phyloP scores from a whole-genome alignment of 176 grass and related monocot genomes.

The Leersia perrieri region DNA sequence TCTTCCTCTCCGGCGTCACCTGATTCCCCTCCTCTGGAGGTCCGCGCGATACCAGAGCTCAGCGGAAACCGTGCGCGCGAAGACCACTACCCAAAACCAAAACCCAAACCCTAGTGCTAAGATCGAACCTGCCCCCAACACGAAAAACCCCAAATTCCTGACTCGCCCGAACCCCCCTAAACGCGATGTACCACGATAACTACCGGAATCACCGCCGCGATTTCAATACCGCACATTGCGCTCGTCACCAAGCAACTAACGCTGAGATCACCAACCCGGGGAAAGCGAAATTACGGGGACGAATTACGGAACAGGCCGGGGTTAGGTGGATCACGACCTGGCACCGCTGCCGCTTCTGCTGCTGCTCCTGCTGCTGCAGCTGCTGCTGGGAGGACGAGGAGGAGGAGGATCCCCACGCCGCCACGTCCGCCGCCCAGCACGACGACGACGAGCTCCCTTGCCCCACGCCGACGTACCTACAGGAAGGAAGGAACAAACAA shows the following conservation, averaged over 20 bases:
- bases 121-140: neutral
- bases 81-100: neutral
- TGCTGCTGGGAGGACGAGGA: no score
- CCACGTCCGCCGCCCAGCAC: constrained; percentile 5
- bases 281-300: neutral
- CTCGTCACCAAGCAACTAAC: neutral
- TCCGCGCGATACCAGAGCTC: no score
- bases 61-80: neutral
- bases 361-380: constrained; percentile 10
- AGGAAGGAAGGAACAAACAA: neutral
- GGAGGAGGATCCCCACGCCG: neutral
- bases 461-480: constrained; percentile 38
- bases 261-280: neutral
- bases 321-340: constrained; percentile 22
- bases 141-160: neutral
- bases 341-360: constrained; percentile 59
- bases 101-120: constrained; percentile 35
- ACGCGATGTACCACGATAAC: neutral
- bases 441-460: constrained; percentile 33
- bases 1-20: neutral
- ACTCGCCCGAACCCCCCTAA: neutral
- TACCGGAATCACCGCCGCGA: neutral
- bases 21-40: no score
- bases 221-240: neutral
- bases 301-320: neutral